Base-by-base conservation (phyloP, 257 asterid species). In the Paulownia fortunei region DNA sequence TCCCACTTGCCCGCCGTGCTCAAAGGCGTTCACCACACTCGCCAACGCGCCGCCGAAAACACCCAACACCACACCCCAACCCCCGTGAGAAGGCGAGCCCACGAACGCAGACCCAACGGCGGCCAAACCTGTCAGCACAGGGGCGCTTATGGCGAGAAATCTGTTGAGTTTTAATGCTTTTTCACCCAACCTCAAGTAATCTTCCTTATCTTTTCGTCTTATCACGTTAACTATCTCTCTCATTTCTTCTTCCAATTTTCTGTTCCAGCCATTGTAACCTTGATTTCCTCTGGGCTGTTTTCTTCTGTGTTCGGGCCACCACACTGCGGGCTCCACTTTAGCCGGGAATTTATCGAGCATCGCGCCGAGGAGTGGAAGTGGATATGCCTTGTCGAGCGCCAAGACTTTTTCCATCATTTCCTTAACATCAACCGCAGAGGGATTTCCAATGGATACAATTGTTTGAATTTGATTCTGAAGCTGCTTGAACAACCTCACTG, bases 1-100 rank as follows among this genome's bases (percentile, higher is more conserved):
- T 3, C 98, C 98, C 19, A 91, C 91, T 64, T 91, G 96, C 23
- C 89, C 91, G 0, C 97, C 98, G 61, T 93, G 98, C 44, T 93
- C 93, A 0, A 91, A 1, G 42, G 89, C 63, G 83, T 87, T 93
- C 76, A 90, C 92, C 13, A 78, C 89, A 12, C 83, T 87, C 6
- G 96, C 98, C 82, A 91, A 62, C 41, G 94, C 96, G 0, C 98
- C 98, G 0, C 87, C 89, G 0, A 65, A 72, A 4, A 87, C 86
- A 11, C 89, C 98, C 8, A 84, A n/a, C 18, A 77, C 52, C 26
- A 75, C 81, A 3, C 85, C 88, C 89, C 84, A 85, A 2, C 64
- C 80, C 0, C 86, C 82, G 19, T 52, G 79, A 5, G 42, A 19
- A 24, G 88, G 54, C 23, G 91, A 42, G 0, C 87, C 92, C 6